Base-by-base conservation (phyloP, 495 filamentous ascomycete genomes). In the Extremus antarcticus region DNA sequence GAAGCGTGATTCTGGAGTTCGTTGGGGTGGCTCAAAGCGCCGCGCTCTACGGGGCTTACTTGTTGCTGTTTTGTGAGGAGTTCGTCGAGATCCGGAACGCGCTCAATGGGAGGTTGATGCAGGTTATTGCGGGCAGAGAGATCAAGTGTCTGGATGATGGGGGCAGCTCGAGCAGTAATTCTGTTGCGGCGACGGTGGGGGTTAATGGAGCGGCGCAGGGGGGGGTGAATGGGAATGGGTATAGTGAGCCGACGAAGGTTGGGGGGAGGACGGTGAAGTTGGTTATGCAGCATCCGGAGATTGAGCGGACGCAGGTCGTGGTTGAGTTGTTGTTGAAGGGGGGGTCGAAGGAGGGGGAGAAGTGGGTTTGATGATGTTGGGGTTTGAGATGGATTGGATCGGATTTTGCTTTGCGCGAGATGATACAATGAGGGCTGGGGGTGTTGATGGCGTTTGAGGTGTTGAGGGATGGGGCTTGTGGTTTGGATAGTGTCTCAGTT, bases 1-100 rank as follows among this genome's bases (percentile, higher is more conserved):
- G 92, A 45, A 84, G 81, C 35, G 88, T 97, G 53, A 87, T 99
- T 55, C 94, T 97, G 88, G 88, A 96, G 63, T 97, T 96, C 69
- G 90, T 95, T 2, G 94, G 94, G 53, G 88, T 84, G 61, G 87
- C 88, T 21, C 83, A 85, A 65, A 83, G 83, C 51, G 92, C 91
- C 9, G 90, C 87, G 54, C 79, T 97, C 66, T 88, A 90, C 45
- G 68, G 68, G 1, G 54, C 65, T 10, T 72, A 70, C 53, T 60
- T 72, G 4, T 53, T 71, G 25, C 66, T 73, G 17, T 90, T 95
- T 61, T 89, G 94, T 67, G 76, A 78, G 10, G 85, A 89, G 62
- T 99, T 95, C 60, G 87, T 97, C 53, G 92, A 99, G 68, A 87
- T 99, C 13, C 78, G 92, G 51, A 97, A 99, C 63, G 92, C 94